Conservation (phyloP, 495 filamentous ascomycete species). For the Mytilinidion resinicola region DNA sequence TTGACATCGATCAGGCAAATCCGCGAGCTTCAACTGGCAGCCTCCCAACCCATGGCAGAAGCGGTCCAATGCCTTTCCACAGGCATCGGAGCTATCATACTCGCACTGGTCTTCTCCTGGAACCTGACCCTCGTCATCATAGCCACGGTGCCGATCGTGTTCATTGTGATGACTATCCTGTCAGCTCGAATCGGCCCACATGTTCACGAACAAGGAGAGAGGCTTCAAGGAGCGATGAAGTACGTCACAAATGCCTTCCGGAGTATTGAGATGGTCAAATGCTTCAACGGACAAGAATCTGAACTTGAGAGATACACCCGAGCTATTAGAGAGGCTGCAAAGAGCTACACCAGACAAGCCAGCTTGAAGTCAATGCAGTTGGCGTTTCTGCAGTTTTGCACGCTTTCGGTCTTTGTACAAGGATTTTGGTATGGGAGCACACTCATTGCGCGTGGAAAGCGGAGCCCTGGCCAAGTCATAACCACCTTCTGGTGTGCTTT, state of each 20-base stretch:
- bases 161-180: conserved; percentile 51
- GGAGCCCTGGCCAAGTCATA: conserved; percentile 63
- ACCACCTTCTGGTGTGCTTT: conserved; percentile 82
- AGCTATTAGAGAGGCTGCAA: conserved; percentile 53
- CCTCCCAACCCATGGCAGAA: conserved; percentile 71
- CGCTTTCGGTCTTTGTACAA: conserved; percentile 75
- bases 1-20: conserved; percentile 56
- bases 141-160: conserved; percentile 64
- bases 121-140: conserved; percentile 78
- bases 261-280: conserved; percentile 82
- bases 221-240: conserved; percentile 68
- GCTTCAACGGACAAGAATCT: conserved; percentile 67
- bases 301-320: conserved; percentile 60
- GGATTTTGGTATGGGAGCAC: conserved; percentile 85
- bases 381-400: conserved; percentile 64
- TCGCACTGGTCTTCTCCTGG: conserved; percentile 78
- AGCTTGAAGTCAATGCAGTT: conserved; percentile 62
- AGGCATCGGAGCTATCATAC: conserved; percentile 53
- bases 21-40: conserved; percentile 73
- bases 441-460: conserved; percentile 50
- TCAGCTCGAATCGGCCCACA: conserved; percentile 56
- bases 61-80: conserved; percentile 56
- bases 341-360: conserved; percentile 62
- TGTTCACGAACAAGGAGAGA: conserved; percentile 61
- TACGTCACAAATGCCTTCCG: conserved; percentile 59